Conservation (phyloP, 331 rosid species). For the Cydonia oblonga region DNA sequence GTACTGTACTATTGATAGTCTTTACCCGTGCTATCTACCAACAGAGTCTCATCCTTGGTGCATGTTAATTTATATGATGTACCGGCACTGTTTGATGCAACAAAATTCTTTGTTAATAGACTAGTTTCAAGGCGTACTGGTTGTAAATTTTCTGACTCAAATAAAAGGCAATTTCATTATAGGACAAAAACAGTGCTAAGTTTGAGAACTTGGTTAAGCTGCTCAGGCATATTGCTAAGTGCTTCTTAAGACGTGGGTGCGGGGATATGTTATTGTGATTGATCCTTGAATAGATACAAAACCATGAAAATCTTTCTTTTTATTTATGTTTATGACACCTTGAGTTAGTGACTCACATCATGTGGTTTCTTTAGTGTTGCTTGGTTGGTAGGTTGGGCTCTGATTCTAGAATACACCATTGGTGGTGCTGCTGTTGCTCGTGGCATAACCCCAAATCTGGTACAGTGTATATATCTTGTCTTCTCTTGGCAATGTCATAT, state of each 20-base stretch:
- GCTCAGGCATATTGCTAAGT: background rate
- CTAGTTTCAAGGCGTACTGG: background rate
- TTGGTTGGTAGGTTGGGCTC: slow-evolving; percentile 76
- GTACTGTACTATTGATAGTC: background rate
- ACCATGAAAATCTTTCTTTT: background rate
- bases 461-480: background rate
- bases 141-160: background rate
- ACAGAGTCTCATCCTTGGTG: background rate
- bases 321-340: background rate
- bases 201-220: background rate
- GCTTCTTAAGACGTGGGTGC: background rate
- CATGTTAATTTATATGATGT: background rate
- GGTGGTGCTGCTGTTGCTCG: slow-evolving; percentile 81
- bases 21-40: background rate
- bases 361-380: slow-evolving; percentile 46
- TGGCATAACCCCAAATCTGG: slow-evolving; percentile 73
- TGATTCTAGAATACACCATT: slow-evolving; percentile 63
- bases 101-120: background rate
- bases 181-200: background rate
- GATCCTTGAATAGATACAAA: background rate
- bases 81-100: background rate
- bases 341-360: background rate
- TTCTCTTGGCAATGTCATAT: background rate
- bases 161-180: background rate
- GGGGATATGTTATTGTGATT: background rate